A percentile compares a stretch with the other conserved stretches of the same genome.
phyloP scores from a whole-genome alignment of 257 asterid genomes.

The Solanum etuberosum region DNA sequence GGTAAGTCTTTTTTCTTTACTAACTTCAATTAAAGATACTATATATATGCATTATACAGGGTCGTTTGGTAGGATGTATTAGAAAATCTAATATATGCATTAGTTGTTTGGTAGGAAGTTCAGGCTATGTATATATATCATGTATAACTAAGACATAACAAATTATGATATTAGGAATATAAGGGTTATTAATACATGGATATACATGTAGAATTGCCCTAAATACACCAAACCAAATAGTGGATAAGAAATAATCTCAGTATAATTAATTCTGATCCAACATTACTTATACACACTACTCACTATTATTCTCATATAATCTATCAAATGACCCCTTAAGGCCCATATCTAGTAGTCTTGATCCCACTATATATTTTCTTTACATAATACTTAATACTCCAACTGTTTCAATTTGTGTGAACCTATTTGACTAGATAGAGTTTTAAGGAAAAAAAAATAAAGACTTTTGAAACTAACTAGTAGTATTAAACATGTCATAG shows the following conservation, averaged over 20 bases:
- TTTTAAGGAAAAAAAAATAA: background rate
- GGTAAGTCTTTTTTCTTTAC: conserved; percentile 10
- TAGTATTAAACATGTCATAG: background rate
- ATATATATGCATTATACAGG: too few species aligned
- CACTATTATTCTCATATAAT: background rate
- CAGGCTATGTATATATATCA: background rate
- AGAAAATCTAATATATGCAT: background rate
- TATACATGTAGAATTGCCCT: background rate
- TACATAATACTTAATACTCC: background rate
- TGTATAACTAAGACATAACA: background rate
- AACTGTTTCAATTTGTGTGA: background rate
- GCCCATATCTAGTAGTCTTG: background rate
- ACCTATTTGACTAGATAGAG: background rate
- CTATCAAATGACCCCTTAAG: background rate
- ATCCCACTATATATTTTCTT: background rate
- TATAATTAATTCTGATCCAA: background rate
- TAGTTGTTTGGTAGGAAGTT: background rate
- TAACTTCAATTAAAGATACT: background rate
- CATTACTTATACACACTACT: background rate
- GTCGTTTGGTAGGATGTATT: too few species aligned
- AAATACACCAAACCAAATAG: background rate
- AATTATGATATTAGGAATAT: too few species aligned
- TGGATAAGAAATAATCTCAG: background rate
- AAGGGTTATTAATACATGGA: too few species aligned
- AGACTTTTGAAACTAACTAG: background rate